Evolutionary conservation across 331 rosid species (phyloP).

Genomic region (Quercus phellos): DNA sequence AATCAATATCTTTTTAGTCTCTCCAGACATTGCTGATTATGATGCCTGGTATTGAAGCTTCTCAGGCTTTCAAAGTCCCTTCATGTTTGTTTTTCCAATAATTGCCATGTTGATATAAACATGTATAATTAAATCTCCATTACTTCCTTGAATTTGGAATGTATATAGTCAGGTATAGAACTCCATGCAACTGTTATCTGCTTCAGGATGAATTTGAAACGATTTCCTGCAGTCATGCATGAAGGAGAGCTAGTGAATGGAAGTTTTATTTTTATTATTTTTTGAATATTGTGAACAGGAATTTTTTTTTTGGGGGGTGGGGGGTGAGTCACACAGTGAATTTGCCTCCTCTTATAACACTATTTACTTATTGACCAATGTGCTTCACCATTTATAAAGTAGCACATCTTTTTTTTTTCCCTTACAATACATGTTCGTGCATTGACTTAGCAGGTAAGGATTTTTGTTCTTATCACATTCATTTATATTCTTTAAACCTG

Average conservation of each 20-base stretch:
- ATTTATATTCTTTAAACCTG: too few relatives aligned
- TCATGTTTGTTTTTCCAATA: conserved; percentile 30
- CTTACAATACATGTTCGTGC: too few relatives aligned
- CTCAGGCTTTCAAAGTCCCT: conserved; percentile 16
- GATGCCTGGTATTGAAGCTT: conserved; percentile 2
- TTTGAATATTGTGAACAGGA: not conserved
- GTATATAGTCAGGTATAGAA: conserved; percentile 35
- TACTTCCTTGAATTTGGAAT: conserved; percentile 16
- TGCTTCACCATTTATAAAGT: too few relatives aligned
- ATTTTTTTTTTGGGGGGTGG: too few relatives aligned
- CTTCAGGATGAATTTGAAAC: not conserved
- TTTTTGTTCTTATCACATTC: too few relatives aligned
- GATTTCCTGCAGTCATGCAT: not conserved
- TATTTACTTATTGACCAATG: too few relatives aligned
- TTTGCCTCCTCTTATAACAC: too few relatives aligned
- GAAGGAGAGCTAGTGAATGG: not conserved
- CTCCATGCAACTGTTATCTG: conserved; percentile 10
- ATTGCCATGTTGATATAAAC: conserved; percentile 26
- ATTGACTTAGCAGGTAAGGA: too few relatives aligned
- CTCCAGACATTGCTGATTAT: not conserved
- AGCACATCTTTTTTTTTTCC: too few relatives aligned
- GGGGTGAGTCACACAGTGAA: too few relatives aligned
- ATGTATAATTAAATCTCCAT: conserved; percentile 13
- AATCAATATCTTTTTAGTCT: not conserved
- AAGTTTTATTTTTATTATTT: not conserved